Evolutionary conservation across 495 filamentous ascomycete genomes (phyloP), one percentile per base, ranked within the genome.

Genomic region (Hypomontagnella submonticulosa): DNA sequence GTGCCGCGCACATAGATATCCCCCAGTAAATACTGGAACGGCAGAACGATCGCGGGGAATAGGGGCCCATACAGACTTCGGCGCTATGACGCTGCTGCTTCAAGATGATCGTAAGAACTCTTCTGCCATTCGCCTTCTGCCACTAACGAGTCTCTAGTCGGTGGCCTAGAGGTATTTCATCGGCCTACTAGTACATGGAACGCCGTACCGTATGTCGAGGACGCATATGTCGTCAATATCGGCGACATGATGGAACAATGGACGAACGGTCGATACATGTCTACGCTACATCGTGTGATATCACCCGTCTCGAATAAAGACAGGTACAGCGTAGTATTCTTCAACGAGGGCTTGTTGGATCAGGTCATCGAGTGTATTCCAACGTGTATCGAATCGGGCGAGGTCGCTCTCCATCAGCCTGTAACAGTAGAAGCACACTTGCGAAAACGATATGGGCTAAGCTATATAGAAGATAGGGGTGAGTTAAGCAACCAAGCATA

Each of bases 41-140:
- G 53, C 64, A 11, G 47, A 56, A 18, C 66, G 71, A 53, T 64
- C 73, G 52, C 75, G 81, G 64, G 58, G 82, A 68, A 68, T 60
- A 2, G 83, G 82, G 12, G 83, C 81, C 0, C 83, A 85, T 62
- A 84, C 79, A 0, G 83, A 85, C 63, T 85, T 77, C 49, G 75
- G 81, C 13, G 76, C 70, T 3, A 62, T 84, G 8, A 83, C 82
- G 0, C 73, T 85, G 0, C 69, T 85, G 1, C 72, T 84, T 2
- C 74, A 77, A 56, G 78, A 83, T 47, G 62, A 77, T 4, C 71
- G 65, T 77, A 70, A 70, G 71, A 69, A 40, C 1, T 41, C 57
- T 60, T 3, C 42, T 51, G 12, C 5, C 6, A 10, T 33, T 10
- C 0, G 11, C 12, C 15, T 40, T 53, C 30, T 13, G 5, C 0